Conservation (phyloP, 2,329 filamentous ascomycete genomes). For the Phyllosticta citribraziliensis region DNA sequence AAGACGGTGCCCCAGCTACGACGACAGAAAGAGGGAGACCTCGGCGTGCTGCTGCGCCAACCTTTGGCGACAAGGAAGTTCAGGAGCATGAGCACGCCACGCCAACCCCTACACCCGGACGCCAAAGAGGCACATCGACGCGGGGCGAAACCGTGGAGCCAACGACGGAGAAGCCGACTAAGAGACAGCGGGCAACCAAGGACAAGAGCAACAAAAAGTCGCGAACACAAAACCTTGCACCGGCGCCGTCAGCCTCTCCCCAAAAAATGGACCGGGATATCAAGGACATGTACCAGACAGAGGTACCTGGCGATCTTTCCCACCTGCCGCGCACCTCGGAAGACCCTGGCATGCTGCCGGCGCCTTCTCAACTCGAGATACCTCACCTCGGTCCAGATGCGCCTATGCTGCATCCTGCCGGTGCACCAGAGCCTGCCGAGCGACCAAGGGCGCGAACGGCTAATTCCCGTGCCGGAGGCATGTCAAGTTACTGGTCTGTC, state of each 20-base stretch:
- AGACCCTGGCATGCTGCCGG: not conserved
- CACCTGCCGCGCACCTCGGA: not conserved
- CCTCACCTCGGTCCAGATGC: not conserved
- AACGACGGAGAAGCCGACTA: conserved; percentile 23
- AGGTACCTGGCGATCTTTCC: not conserved
- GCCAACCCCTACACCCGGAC: conserved; percentile 49
- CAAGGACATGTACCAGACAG: conserved; percentile 5
- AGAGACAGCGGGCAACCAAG: conserved; percentile 26
- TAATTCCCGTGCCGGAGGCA: conserved; percentile 33
- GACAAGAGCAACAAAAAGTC: conserved; percentile 22
- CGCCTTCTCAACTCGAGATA: not conserved
- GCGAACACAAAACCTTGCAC: conserved; percentile 23
- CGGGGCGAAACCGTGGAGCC: conserved; percentile 11
- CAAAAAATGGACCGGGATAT: conserved; percentile 10
- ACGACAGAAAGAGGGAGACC: conserved; percentile 41
- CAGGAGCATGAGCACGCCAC: conserved; percentile 45
- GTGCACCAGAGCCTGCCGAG: not conserved
- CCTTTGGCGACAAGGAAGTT: conserved; percentile 55
- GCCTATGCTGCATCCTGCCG: not conserved
- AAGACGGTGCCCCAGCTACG: conserved; percentile 25
- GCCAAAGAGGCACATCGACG: conserved; percentile 34
- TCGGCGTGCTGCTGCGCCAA: conserved; percentile 52
- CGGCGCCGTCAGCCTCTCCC: conserved; percentile 20
- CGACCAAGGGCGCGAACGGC: conserved; percentile 2
- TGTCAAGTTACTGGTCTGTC: conserved; percentile 82